Conservation (phyloP, 2,329 filamentous ascomycete species). For the Clarireedia sp. region DNA sequence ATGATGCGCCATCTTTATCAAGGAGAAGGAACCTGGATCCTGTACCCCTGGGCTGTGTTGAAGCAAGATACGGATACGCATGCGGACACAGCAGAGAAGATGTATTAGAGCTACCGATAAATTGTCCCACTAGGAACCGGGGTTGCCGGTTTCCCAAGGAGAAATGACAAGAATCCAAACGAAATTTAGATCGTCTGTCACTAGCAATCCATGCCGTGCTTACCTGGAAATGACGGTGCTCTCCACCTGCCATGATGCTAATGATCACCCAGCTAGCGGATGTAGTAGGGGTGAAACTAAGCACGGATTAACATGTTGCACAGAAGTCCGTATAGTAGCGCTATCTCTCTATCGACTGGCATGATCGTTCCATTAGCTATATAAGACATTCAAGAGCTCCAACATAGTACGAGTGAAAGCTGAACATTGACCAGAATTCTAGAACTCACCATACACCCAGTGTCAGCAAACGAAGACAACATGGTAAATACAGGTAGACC, state of each 20-base stretch:
- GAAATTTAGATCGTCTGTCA: neutral
- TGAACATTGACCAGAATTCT: neutral
- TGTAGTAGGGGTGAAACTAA: neutral
- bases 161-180: neutral
- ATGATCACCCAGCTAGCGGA: neutral
- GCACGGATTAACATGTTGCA: neutral
- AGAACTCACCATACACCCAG: neutral
- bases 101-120: neutral
- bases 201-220: neutral
- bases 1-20: neutral
- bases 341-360: neutral
- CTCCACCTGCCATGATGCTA: neutral
- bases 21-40: too few species aligned
- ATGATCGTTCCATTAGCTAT: neutral
- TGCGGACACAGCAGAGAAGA: neutral
- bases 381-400: neutral
- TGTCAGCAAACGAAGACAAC: neutral
- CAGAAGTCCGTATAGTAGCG: neutral
- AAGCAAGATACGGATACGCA: neutral
- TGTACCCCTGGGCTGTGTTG: too few species aligned
- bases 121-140: neutral
- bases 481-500: constrained; percentile 10
- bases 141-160: neutral
- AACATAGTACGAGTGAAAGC: neutral
- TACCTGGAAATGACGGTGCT: neutral